These are phyloP conservation scores for Botryosphaeria agaves DNA, from an alignment of 2,329 filamentous ascomycete species.

Conservation along the genomic window DNA sequence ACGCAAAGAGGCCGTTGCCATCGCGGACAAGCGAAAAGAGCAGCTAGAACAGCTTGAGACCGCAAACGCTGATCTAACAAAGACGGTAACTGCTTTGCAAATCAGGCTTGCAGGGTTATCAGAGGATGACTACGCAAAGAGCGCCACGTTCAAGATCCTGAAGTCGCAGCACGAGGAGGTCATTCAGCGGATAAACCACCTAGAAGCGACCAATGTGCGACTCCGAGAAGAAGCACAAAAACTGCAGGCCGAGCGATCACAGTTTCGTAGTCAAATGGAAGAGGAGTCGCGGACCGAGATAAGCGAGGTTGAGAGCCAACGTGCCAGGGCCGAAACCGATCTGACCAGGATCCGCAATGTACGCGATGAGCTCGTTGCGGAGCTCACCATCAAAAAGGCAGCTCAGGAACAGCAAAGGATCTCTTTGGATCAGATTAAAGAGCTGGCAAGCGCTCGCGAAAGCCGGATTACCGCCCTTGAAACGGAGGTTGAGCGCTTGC, in stretches of 20 bases:
- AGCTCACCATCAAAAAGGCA: slow-evolving; percentile 62
- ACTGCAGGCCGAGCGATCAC: slow-evolving; percentile 66
- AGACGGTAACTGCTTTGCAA: slow-evolving; percentile 63
- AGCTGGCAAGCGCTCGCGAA: slow-evolving; percentile 62
- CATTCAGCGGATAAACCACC: slow-evolving; percentile 76
- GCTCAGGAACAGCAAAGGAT: slow-evolving; percentile 59
- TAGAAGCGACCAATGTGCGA: slow-evolving; percentile 77
- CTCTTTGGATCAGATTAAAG: slow-evolving; percentile 57
- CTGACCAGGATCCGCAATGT: slow-evolving; percentile 69
- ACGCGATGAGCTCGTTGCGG: slow-evolving; percentile 72
- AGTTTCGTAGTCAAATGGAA: slow-evolving; percentile 66
- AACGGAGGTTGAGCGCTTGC: slow-evolving; percentile 59
- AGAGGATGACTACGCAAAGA: slow-evolving; percentile 87
- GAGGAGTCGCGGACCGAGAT: slow-evolving; percentile 57
- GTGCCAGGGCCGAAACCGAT: slow-evolving; percentile 68
- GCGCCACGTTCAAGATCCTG: slow-evolving; percentile 83
- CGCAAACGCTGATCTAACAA: slow-evolving; percentile 58
- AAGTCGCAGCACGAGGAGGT: slow-evolving; percentile 84
- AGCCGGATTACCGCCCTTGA: slow-evolving; percentile 70
- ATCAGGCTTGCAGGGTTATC: slow-evolving; percentile 52
- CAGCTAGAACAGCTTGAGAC: slow-evolving; percentile 65
- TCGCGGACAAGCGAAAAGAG: slow-evolving; percentile 69
- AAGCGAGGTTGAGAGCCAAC: slow-evolving; percentile 64
- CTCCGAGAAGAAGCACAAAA: slow-evolving; percentile 74
- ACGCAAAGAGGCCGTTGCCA: slow-evolving; percentile 60